These are phyloP conservation scores for Trypanosomatidae sp. DNA, from an alignment of 208 protist species.

Conservation along the genomic window DNA sequence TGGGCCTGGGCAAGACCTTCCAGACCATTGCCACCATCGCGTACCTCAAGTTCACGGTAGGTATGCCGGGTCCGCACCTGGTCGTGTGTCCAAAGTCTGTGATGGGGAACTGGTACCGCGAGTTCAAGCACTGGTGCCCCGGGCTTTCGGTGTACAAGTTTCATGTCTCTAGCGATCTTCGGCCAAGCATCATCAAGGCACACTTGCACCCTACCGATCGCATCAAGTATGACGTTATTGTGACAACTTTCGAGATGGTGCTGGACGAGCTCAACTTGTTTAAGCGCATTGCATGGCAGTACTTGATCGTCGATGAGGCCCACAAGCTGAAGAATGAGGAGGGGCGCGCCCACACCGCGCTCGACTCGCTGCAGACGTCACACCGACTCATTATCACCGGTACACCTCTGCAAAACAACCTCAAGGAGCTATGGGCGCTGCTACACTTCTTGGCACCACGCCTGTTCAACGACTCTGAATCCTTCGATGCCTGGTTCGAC, in stretches of 20 bases:
- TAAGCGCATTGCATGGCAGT: constrained; percentile 91
- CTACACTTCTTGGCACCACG: constrained; percentile 94
- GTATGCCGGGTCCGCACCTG: constrained; percentile 95
- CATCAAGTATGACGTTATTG: constrained; percentile 88
- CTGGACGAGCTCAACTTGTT: constrained; percentile 91
- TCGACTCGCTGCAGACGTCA: constrained; percentile 71
- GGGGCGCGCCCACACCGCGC: constrained; percentile 54
- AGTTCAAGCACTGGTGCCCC: constrained; percentile 97
- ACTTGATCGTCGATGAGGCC: constrained; percentile 99
- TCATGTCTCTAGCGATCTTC: constrained; percentile 94
- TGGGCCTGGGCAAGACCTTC: constrained; percentile 98
- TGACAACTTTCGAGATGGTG: constrained; percentile 98
- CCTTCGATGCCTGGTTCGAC: constrained; percentile 95
- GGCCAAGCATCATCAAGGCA: constrained; percentile 71
- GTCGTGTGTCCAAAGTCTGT: constrained; percentile 97
- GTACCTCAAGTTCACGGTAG: constrained; percentile 93
- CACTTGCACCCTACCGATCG: constrained; percentile 57
- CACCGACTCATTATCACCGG: constrained; percentile 98
- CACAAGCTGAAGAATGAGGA: constrained; percentile 96
- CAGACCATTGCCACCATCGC: constrained; percentile 97
- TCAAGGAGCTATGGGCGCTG: constrained; percentile 96
- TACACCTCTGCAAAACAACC: constrained; percentile 98
- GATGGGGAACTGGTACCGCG: constrained; percentile 98
- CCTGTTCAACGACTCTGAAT: constrained; percentile 86
- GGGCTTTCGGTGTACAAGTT: constrained; percentile 92